Evolutionary conservation across 495 filamentous ascomycete genomes (phyloP).

Genomic region (Talaromyces proteolyticus): DNA sequence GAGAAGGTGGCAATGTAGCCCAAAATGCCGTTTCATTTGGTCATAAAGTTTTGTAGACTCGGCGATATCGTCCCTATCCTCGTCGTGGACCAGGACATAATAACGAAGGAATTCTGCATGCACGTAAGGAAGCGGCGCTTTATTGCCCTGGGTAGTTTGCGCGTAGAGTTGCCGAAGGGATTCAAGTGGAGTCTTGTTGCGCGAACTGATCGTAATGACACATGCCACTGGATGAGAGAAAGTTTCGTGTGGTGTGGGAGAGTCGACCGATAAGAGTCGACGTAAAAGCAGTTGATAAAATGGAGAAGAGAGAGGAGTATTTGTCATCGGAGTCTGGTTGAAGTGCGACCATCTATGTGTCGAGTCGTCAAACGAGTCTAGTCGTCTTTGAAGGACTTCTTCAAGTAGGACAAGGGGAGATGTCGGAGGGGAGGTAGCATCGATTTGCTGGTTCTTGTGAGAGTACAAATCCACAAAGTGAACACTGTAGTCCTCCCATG

Average conservation of each 20-base stretch:
- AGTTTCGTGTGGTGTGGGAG: conserved; percentile 78
- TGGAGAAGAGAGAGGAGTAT: conserved; percentile 42
- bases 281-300: conserved; percentile 80
- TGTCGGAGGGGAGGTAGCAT: conserved; percentile 15
- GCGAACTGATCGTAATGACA: conserved; percentile 89
- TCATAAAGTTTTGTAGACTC: conserved; percentile 87
- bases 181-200: conserved; percentile 74
- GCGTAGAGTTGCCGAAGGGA: conserved; percentile 75
- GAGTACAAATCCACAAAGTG: conserved; percentile 61
- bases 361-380: conserved; percentile 26
- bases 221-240: conserved; percentile 95
- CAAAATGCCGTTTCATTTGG: conserved; percentile 96
- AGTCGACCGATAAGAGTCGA: conserved; percentile 71
- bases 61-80: conserved; percentile 85
- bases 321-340: conserved; percentile 19
- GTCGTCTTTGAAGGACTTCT: conserved; percentile 47
- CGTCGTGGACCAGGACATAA: conserved; percentile 96
- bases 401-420: conserved; percentile 49
- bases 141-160: conserved; percentile 63
- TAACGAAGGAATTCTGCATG: conserved; percentile 87
- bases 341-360: conserved; percentile 27
- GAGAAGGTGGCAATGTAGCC: conserved; percentile 89
- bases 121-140: conserved; percentile 71
- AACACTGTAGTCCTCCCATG: conserved; percentile 86
- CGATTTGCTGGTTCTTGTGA: conserved; percentile 10